phyloP scores from a whole-genome alignment of 2,329 filamentous ascomycete genomes.

The Colletotrichum chlorophyti region DNA sequence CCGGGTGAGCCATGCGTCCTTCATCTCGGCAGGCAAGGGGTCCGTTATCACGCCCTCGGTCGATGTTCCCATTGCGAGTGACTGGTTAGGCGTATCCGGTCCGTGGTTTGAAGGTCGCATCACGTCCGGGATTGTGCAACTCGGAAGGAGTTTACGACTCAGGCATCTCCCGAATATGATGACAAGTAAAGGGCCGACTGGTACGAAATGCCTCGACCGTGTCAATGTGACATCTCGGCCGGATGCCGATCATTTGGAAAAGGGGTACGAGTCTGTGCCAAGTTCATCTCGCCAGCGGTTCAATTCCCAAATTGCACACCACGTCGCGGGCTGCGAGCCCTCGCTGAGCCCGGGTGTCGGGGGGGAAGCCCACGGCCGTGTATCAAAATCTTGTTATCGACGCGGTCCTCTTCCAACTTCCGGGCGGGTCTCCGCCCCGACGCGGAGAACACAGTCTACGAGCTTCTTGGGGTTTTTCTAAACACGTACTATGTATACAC shows the following conservation, averaged over 20 bases:
- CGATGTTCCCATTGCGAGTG: conserved; percentile 12
- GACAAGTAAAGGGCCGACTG: conserved; percentile 22
- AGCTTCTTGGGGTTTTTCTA: not conserved
- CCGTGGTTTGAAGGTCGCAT: conserved; percentile 24
- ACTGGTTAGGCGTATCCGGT: conserved; percentile 2
- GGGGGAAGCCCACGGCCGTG: conserved; percentile 19
- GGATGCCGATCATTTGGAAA: conserved; percentile 28
- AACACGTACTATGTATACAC: too few relatives aligned
- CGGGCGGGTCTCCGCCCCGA: conserved; percentile 10
- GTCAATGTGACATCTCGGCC: conserved; percentile 23
- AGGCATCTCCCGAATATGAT: conserved; percentile 16
- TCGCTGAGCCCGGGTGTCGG: conserved; percentile 4
- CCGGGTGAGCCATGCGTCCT: conserved; percentile 18
- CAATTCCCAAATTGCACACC: too few relatives aligned
- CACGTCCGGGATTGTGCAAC: conserved; percentile 22
- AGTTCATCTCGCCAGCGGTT: conserved; percentile 21
- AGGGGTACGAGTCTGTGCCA: conserved; percentile 19
- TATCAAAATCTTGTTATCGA: conserved; percentile 23
- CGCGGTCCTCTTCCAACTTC: conserved; percentile 17
- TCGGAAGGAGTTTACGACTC: conserved; percentile 18
- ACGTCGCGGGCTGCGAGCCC: too few relatives aligned
- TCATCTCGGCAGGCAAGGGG: conserved; percentile 28
- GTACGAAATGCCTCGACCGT: conserved; percentile 16
- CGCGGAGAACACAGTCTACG: conserved; percentile 1
- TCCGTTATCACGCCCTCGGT: not conserved